These are phyloP conservation scores for Xylaria sp. DNA, from an alignment of 2,329 filamentous ascomycete species.

Conservation along the genomic window DNA sequence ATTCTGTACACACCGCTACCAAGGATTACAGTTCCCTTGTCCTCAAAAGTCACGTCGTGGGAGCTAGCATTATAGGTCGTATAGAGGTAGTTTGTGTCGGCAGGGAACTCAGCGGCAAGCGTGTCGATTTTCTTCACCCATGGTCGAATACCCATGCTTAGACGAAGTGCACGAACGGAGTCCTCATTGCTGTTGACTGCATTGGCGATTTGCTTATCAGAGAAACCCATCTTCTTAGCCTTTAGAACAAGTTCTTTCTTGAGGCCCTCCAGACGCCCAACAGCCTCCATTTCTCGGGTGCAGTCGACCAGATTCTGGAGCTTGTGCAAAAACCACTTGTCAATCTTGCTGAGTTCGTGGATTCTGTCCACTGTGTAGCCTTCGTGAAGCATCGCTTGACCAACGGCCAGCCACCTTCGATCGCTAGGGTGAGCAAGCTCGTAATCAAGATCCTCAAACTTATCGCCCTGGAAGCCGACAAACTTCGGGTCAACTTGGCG, in stretches of 20 bases:
- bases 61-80: slow-evolving; percentile 97
- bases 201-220: slow-evolving; percentile 90
- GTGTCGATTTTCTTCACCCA: slow-evolving; percentile 99
- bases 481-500: slow-evolving; percentile 94
- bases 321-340: slow-evolving; percentile 99
- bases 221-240: slow-evolving; percentile 98
- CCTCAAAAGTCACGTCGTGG: slow-evolving; percentile 93
- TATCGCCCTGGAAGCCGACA: slow-evolving; percentile 92
- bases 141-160: slow-evolving; percentile 87
- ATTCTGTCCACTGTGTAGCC: slow-evolving; percentile 92
- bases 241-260: slow-evolving; percentile 89
- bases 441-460: slow-evolving; percentile 92
- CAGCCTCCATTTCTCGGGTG: slow-evolving; percentile 83
- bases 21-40: slow-evolving; percentile 88
- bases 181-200: slow-evolving; percentile 89
- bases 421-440: slow-evolving; percentile 93
- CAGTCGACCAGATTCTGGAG: slow-evolving; percentile 96
- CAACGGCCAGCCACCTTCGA: slow-evolving; percentile 95
- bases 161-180: slow-evolving; percentile 84
- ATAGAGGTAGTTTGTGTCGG: slow-evolving; percentile 94
- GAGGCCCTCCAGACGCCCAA: slow-evolving; percentile 82
- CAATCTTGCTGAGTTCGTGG: slow-evolving; percentile 96
- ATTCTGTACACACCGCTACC: slow-evolving; percentile 98
- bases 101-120: slow-evolving; percentile 94
- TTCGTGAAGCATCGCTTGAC: slow-evolving; percentile 97